These are phyloP conservation scores for Candida albicans DNA, from an alignment of 1,139 yeast species.

Conservation along the genomic window DNA sequence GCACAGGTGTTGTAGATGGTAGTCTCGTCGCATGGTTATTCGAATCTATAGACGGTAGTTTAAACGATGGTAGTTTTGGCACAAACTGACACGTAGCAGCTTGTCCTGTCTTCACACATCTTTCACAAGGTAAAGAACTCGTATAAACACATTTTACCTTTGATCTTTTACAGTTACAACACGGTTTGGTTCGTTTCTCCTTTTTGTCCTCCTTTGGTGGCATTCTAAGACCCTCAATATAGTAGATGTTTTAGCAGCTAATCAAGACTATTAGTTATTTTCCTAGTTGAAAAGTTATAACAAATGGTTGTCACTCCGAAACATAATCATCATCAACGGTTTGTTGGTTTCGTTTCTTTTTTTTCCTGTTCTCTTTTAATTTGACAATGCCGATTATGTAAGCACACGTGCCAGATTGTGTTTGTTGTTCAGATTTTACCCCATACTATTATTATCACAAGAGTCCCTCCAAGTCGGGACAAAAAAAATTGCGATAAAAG, in stretches of 20 bases:
- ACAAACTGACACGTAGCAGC: constrained; percentile 54
- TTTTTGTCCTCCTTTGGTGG: constrained; percentile 14
- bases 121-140: constrained; percentile 52
- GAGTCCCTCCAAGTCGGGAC: background rate
- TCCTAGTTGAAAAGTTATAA: background rate
- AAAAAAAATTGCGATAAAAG: background rate
- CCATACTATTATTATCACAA: background rate
- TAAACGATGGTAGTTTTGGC: constrained; percentile 50
- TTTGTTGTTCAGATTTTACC: background rate
- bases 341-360: background rate
- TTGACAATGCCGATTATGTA: background rate
- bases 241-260: background rate
- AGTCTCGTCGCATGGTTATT: background rate
- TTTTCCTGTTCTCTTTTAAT: background rate
- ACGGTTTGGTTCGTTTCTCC: constrained; percentile 57
- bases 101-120: constrained; percentile 54
- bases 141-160: constrained; percentile 62
- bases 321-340: background rate
- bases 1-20: background rate
- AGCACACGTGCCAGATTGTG: background rate
- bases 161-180: constrained; percentile 61
- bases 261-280: background rate
- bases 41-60: constrained; percentile 29
- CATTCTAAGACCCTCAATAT: background rate
- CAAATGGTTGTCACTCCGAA: background rate